These are phyloP conservation scores for Entomortierella lignicola DNA, from an alignment of 192 early-diverging fungal genomes.

Conservation along the genomic window DNA sequence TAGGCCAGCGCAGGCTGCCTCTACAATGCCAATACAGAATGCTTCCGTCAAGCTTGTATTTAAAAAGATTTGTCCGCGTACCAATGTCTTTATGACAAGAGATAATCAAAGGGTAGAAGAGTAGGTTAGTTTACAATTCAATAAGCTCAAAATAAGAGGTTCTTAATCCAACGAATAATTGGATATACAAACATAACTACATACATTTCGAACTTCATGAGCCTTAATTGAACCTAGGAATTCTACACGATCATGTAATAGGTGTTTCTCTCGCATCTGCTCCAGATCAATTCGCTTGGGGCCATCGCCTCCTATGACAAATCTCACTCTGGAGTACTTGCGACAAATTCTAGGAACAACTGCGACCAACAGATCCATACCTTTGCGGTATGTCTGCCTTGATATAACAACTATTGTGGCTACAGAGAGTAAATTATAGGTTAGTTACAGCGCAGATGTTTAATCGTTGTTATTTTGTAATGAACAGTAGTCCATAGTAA, in stretches of 20 bases:
- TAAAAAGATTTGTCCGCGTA: slow-evolving; percentile 94
- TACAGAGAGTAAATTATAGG: slow-evolving; percentile 15
- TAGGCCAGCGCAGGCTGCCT: slow-evolving; percentile 94
- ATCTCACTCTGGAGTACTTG: slow-evolving; percentile 81
- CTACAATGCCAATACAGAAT: slow-evolving; percentile 98
- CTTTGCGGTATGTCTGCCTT: slow-evolving; percentile 94
- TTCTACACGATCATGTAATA: slow-evolving; percentile 92
- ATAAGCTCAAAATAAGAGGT: neutral
- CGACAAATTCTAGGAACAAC: slow-evolving; percentile 94
- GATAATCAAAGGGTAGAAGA: slow-evolving; percentile 3
- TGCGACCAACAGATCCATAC: slow-evolving; percentile 90
- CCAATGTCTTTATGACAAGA: slow-evolving; percentile 59
- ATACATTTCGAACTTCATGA: slow-evolving; percentile 84
- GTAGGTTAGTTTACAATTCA: neutral
- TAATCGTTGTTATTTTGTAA: neutral
- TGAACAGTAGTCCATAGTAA: neutral
- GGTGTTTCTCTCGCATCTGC: slow-evolving; percentile 95
- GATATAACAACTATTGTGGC: slow-evolving; percentile 95
- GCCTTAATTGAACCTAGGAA: slow-evolving; percentile 88
- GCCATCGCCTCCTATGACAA: slow-evolving; percentile 97
- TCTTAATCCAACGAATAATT: neutral
- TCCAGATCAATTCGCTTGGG: slow-evolving; percentile 96
- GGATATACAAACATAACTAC: neutral
- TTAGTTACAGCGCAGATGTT: neutral
- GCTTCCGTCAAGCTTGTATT: slow-evolving; percentile 99